phyloP scores from a whole-genome alignment of 2,329 filamentous ascomycete species.

The Aspergillus tanneri region DNA sequence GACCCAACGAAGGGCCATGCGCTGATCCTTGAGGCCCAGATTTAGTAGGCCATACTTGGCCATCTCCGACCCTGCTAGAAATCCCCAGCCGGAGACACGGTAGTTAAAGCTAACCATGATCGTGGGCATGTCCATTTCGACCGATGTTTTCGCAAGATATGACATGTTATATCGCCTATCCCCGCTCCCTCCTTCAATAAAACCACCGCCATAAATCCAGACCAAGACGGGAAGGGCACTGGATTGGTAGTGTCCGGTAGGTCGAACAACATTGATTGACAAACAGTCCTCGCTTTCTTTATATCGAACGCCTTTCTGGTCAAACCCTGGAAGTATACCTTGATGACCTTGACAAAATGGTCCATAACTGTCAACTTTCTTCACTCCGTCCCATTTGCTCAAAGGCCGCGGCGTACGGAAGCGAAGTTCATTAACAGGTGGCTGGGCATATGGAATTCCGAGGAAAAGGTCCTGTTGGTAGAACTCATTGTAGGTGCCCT shows the following conservation, averaged over 20 bases:
- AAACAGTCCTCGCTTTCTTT: slow-evolving; percentile 22
- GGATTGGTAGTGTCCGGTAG: slow-evolving; percentile 1
- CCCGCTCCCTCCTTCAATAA: slow-evolving; percentile 39
- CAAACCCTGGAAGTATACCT: slow-evolving; percentile 1
- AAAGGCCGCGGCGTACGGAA: slow-evolving; percentile 9
- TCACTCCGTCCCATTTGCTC: slow-evolving; percentile 9
- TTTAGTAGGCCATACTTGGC: slow-evolving; percentile 25
- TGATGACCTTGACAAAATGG: neutral
- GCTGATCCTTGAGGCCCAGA: slow-evolving; percentile 38
- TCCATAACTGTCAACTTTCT: slow-evolving; percentile 7
- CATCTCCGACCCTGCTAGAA: slow-evolving; percentile 42
- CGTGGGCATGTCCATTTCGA: slow-evolving; percentile 50
- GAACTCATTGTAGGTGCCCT: slow-evolving; percentile 8
- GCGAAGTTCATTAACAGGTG: slow-evolving; percentile 10
- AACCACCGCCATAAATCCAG: slow-evolving; percentile 39
- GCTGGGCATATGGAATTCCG: slow-evolving; percentile 20
- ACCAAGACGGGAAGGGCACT: slow-evolving; percentile 18
- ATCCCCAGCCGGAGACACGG: slow-evolving; percentile 51
- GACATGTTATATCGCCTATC: slow-evolving; percentile 56
- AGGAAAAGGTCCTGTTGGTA: slow-evolving; percentile 21
- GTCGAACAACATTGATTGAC: slow-evolving; percentile 25
- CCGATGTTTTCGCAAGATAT: slow-evolving; percentile 56
- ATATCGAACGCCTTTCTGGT: neutral
- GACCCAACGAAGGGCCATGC: slow-evolving; percentile 15
- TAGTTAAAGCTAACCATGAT: slow-evolving; percentile 55